Conservation (phyloP, 805 yeast species). For the Ogataea nitratoaversa region DNA sequence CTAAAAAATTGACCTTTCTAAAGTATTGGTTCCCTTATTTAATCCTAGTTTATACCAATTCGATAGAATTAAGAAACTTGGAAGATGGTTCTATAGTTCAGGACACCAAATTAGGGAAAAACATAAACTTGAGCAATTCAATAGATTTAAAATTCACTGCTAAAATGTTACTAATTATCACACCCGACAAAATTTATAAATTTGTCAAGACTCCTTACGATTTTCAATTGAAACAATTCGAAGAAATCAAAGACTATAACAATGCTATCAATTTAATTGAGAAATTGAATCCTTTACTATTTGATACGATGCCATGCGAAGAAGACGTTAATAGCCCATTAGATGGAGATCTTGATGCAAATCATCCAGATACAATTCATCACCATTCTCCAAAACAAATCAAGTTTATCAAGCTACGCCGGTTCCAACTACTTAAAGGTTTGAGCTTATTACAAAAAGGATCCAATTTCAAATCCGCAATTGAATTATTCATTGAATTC, state of each 20-base stretch:
- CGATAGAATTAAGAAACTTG: constrained; percentile 36
- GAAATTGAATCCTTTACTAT: constrained; percentile 25
- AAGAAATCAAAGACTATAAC: constrained; percentile 27
- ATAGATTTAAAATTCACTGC: constrained; percentile 21
- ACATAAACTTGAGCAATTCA: constrained; percentile 4
- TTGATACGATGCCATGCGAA: constrained; percentile 8
- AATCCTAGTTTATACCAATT: constrained; percentile 25
- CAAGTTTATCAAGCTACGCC: constrained; percentile 35
- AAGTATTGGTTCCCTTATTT: constrained; percentile 39
- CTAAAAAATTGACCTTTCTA: constrained; percentile 13
- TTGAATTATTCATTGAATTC: constrained; percentile 44
- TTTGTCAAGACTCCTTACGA: constrained; percentile 27
- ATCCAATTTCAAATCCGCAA: constrained; percentile 31
- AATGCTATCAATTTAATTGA: constrained; percentile 44
- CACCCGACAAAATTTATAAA: constrained; percentile 25
- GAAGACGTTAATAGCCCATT: too few relatives aligned
- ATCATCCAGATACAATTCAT: constrained; percentile 1
- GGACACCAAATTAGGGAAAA: constrained; percentile 6
- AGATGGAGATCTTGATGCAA: too few relatives aligned
- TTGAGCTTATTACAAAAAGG: constrained; percentile 26
- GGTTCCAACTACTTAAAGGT: constrained; percentile 40
- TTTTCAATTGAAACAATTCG: constrained; percentile 32
- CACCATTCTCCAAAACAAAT: constrained; percentile 24
- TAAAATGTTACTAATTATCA: constrained; percentile 27
- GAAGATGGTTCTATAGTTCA: constrained; percentile 35